Evolutionary conservation across 805 yeast genomes (phyloP), one percentile per base, ranked within the genome.

Genomic region (Candida andamanensis): DNA sequence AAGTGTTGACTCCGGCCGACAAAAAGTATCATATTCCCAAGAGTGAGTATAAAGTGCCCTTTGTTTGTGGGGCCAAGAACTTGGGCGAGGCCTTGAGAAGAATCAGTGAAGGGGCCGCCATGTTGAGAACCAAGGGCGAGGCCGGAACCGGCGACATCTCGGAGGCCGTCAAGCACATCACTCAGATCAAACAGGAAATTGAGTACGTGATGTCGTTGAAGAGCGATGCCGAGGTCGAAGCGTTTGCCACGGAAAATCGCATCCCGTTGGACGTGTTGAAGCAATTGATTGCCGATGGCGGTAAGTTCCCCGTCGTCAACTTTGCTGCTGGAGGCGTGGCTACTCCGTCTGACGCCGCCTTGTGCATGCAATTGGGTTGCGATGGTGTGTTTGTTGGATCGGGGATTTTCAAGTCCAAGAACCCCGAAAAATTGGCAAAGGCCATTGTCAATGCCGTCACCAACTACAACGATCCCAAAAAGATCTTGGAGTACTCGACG

Each of bases 251-350:
- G 35, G 73, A 71, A 37, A 56, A 73, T 37, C 69, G 85, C 39
- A 85, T 82, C 14, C 76, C 83, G 15, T 63, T 63, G 17, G 69
- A 65, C n/a, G 54, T 75, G 28, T 58, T 84, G 35, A 56, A 68
- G 41, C 58, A 67, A 28, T 58, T 72, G 40, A 63, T 76, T 30
- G 67, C 66, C 26, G 61, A 64, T 41, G 55, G 60, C 7, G 85
- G 85, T 19, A 74, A 76, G 47, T 67, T 83, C 40, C 89, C 89
- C 1, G 94, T 83, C 26, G 92, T 84, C 34, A 83, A 81, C 62
- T 83, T 83, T 51, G 90, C 92, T 24, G 92, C 92, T 17, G 94
- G 94, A 26, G 94, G 94, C 37, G 80, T 83, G 31, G 92, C 94
- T 7, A 80, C 94, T 9, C 94, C 94, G 20, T 78, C 89, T 6